Evolutionary conservation across 2,329 filamentous ascomycete genomes (phyloP), one percentile per base, ranked within the genome.

Genomic region (Apiospora malaysiana): DNA sequence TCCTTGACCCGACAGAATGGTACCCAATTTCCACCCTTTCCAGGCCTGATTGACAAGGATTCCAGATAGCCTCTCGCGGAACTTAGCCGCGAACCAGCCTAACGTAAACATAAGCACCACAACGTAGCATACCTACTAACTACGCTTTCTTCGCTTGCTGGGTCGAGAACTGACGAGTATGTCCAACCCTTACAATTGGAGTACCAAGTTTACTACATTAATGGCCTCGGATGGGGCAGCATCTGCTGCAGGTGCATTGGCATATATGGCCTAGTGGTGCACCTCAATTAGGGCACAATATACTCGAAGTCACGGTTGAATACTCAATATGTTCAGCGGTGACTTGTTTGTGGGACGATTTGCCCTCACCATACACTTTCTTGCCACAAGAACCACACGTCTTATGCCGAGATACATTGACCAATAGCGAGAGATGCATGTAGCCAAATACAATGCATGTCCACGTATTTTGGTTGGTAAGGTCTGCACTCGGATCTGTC

Each of bases 11-110:
- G 56, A 63, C 56, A n/a, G 56, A 40, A 63, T 23, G 56, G 56
- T 63, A 63, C 56, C 27, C 32, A 63, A 40, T 40, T 63, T 40
- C 32, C 56, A 40, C 27, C 56, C 27, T 18, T 27, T 32, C 56
- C 56, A 40, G 56, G 27, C 18, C 21, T 40, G 32, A n/a, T 40
- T 40, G 56, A 63, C 56, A 63, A 63, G 56, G 56, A 63, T 63
- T 18, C 56, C 37, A 12, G n/a, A 40, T 63, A 63, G 56, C 56
- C 56, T 63, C 56, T 63, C 56, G 56, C 56, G 56, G 56, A 63
- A 63, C 56, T 63, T 32, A 40, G 27, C 56, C 56, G 56, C 27
- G 2, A 40, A 63, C 32, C n/a, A 40, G 27, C 18, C 56, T 63
- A 40, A 40, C 32, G 25, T 56, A 40, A 37, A 37, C 51, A 59